These are phyloP conservation scores for Gentiana macrophylla DNA, from an alignment of 257 asterid species.

Conservation along the genomic window DNA sequence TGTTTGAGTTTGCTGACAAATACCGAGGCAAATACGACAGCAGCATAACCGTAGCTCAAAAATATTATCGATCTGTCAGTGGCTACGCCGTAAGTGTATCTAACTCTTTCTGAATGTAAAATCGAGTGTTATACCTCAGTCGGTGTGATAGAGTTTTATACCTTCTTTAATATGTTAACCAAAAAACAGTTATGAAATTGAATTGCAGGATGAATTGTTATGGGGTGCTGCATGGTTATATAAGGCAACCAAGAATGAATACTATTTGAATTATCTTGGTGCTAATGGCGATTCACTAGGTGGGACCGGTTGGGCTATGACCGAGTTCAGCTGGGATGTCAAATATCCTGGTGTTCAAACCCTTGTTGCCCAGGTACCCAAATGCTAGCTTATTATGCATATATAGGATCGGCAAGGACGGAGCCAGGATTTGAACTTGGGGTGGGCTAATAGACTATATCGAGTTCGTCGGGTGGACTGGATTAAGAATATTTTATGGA, in stretches of 20 bases:
- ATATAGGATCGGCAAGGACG: too few relatives aligned
- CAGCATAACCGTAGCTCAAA: constrained; percentile 78
- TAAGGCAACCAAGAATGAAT: constrained; percentile 67
- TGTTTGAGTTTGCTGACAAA: constrained; percentile 85
- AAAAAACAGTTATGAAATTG: neutral
- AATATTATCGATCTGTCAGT: constrained; percentile 92
- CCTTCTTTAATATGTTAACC: too few relatives aligned
- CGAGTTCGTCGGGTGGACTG: too few relatives aligned
- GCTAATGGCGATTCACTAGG: constrained; percentile 78
- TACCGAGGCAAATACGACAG: constrained; percentile 95
- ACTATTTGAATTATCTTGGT: constrained; percentile 68
- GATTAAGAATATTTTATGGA: too few relatives aligned
- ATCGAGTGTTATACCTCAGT: neutral
- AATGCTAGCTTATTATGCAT: too few relatives aligned
- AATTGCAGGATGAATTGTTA: constrained; percentile 70
- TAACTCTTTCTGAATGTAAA: too few relatives aligned
- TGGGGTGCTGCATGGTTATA: constrained; percentile 98
- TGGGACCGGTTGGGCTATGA: constrained; percentile 97
- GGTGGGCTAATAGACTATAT: too few relatives aligned
- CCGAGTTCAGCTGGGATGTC: constrained; percentile 97
- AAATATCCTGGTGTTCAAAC: constrained; percentile 95
- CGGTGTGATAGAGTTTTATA: neutral
- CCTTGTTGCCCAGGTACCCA: constrained; percentile 67
- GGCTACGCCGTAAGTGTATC: constrained; percentile 78
- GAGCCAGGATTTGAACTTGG: too few relatives aligned